Percentiles rank a stretch among this genome's conserved stretches.
Evolutionary conservation across 2,329 filamentous ascomycete species (phyloP).

Genomic region (Trichoderma pleuroti): DNA sequence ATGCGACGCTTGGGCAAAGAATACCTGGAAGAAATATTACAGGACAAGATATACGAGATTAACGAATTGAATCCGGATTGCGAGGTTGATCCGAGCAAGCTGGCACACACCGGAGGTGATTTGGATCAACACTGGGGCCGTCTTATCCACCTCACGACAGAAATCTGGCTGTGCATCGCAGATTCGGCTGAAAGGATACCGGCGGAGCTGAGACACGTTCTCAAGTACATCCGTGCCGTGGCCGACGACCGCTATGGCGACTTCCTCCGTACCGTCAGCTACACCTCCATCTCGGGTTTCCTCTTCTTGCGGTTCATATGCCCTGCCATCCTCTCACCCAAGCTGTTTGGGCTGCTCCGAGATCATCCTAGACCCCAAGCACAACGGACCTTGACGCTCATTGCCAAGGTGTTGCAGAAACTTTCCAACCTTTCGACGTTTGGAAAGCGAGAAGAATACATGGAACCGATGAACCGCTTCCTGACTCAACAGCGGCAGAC

Average conservation of each 20-base stretch:
- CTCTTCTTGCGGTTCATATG: constrained; percentile 93
- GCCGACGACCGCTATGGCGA: constrained; percentile 94
- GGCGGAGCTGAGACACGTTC: constrained; percentile 75
- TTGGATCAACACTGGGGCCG: constrained; percentile 79
- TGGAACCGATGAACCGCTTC: constrained; percentile 97
- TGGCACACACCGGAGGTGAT: constrained; percentile 58
- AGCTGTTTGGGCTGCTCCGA: constrained; percentile 78
- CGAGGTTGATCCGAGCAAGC: constrained; percentile 86
- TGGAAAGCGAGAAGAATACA: constrained; percentile 95
- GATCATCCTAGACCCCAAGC: constrained; percentile 81
- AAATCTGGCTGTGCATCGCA: constrained; percentile 81
- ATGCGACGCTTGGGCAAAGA: constrained; percentile 94
- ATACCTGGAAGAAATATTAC: constrained; percentile 82
- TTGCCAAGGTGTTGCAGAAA: constrained; percentile 88
- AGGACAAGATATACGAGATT: constrained; percentile 83
- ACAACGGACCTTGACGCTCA: constrained; percentile 83
- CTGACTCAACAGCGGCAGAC: constrained; percentile 69
- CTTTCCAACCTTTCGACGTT: constrained; percentile 88
- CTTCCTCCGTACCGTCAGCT: constrained; percentile 82
- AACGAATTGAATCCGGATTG: constrained; percentile 88
- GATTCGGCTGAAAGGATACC: constrained; percentile 73
- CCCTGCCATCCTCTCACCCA: constrained; percentile 92
- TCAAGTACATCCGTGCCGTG: constrained; percentile 87
- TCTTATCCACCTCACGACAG: constrained; percentile 71
- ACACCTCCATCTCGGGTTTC: constrained; percentile 93